Evolutionary conservation across 257 asterid species (phyloP).

Genomic region (Solanum rostratum): DNA sequence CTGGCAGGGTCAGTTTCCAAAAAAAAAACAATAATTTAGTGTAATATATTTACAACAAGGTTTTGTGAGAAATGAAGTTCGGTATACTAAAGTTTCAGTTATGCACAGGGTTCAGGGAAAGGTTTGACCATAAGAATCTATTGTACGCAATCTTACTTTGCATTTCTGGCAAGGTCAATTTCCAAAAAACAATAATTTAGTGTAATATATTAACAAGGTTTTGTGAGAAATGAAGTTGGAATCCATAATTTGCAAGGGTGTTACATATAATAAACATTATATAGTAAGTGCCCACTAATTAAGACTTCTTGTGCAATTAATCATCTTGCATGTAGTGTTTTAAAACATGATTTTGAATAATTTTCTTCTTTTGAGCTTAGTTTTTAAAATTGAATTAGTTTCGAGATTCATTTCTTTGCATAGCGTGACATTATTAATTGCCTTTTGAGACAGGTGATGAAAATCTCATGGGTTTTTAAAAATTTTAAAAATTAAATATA

Average conservation of each 20-base stretch:
- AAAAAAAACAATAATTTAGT: too few species aligned
- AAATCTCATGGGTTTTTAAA: not conserved
- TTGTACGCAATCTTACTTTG: too few species aligned
- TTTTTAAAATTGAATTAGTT: not conserved
- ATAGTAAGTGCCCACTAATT: not conserved
- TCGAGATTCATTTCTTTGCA: not conserved
- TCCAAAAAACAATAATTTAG: not conserved
- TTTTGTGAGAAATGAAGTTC: too few species aligned
- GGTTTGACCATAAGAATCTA: fast-evolving
- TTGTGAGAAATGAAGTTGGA: not conserved
- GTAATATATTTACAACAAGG: too few species aligned
- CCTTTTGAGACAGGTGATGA: too few species aligned
- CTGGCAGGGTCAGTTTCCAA: too few species aligned
- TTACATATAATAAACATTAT: not conserved
- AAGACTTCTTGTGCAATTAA: not conserved
- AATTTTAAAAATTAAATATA: not conserved
- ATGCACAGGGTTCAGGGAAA: too few species aligned
- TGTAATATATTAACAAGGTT: not conserved
- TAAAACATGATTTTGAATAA: not conserved
- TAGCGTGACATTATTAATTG: too few species aligned
- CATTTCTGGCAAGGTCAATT: too few species aligned
- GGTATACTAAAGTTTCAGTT: too few species aligned
- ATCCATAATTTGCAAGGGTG: not conserved
- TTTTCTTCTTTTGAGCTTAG: too few species aligned
- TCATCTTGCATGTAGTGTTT: not conserved